Evolutionary conservation across 805 yeast genomes (phyloP), one percentile per base, ranked within the genome.

Genomic region (Ogataea polymorpha): DNA sequence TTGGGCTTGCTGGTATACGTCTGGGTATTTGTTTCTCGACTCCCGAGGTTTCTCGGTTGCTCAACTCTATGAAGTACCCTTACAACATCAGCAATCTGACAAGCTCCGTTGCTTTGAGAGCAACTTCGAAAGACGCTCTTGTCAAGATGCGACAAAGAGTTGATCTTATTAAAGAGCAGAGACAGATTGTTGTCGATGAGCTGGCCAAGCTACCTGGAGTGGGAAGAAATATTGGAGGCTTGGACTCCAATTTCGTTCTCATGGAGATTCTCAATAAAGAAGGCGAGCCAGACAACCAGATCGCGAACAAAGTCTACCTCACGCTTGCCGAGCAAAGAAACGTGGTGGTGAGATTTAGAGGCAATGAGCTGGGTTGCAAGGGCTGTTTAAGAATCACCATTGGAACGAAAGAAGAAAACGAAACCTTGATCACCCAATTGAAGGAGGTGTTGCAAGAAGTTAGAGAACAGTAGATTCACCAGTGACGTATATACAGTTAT

Each of bases 1-100:
- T 93, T 66, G 99, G 99, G 14, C 75, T 93, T 39, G 99, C 99
- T 3, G 98, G 97, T 32, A 83, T 90, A 36, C 76, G 99, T 54
- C 63, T 91, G 31, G 99, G 99, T 18, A 69, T 89, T 45, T 81
- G 96, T 1, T 91, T 61, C 56, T 73, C 90, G 3, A 67, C 74
- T 13, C 66, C 70, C 11, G 76, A 74, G 46, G 67, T 93, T 34
- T 75, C 96, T 0, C 54, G 62, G 4, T 75, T 86, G 35, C 66
- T 93, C 54, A 93, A 93, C 61, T 78, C 95, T 17, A 82, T 91
- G 84, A 93, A 93, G 61, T 96, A 95, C 26, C 99, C 99, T 2
- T 93, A 93, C 66, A 93, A 91, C 62, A 86, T 93, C 42, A 86
- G 96, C 7, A 75, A 88, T 10, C 68, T 85, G 49, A 80, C 98